Evolutionary conservation across 2,329 filamentous ascomycete species (phyloP).

Genomic region (Paraconiothyrium brasiliense): DNA sequence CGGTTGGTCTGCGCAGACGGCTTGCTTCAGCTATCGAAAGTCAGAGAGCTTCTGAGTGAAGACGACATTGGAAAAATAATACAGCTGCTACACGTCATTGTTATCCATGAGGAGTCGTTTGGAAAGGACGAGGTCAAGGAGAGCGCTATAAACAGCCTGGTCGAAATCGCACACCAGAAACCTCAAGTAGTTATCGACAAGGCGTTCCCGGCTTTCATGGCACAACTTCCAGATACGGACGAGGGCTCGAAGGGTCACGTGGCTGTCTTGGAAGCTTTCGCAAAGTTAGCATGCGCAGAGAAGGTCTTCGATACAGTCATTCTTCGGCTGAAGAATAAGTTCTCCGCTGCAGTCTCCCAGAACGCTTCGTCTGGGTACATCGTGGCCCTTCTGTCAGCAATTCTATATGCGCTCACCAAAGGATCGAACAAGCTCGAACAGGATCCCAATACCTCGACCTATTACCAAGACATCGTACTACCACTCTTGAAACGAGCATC

Average conservation of each 20-base stretch:
- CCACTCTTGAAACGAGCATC: conserved; percentile 53
- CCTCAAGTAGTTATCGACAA: conserved; percentile 70
- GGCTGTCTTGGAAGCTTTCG: conserved; percentile 69
- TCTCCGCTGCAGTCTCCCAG: conserved; percentile 65
- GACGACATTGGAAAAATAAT: conserved; percentile 60
- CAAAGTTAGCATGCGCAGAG: conserved; percentile 69
- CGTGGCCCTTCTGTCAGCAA: conserved; percentile 67
- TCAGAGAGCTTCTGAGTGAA: conserved; percentile 53
- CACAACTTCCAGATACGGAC: conserved; percentile 68
- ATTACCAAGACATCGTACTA: conserved; percentile 59
- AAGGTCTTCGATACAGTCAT: conserved; percentile 72
- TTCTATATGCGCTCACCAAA: conserved; percentile 68
- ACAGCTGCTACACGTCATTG: conserved; percentile 68
- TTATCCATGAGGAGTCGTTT: conserved; percentile 67
- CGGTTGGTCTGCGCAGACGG: conserved; percentile 57
- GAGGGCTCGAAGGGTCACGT: conserved; percentile 58
- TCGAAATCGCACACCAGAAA: conserved; percentile 69
- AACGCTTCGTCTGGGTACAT: conserved; percentile 63
- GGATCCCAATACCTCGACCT: conserved; percentile 48
- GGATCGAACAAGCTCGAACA: conserved; percentile 62
- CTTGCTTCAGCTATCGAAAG: conserved; percentile 54
- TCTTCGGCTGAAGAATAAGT: conserved; percentile 69
- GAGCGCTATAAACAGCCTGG: conserved; percentile 66
- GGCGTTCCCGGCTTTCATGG: conserved; percentile 72
- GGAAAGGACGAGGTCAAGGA: conserved; percentile 66